Evolutionary conservation across 495 filamentous ascomycete genomes (phyloP).

Genomic region (Penicillium argentinense): DNA sequence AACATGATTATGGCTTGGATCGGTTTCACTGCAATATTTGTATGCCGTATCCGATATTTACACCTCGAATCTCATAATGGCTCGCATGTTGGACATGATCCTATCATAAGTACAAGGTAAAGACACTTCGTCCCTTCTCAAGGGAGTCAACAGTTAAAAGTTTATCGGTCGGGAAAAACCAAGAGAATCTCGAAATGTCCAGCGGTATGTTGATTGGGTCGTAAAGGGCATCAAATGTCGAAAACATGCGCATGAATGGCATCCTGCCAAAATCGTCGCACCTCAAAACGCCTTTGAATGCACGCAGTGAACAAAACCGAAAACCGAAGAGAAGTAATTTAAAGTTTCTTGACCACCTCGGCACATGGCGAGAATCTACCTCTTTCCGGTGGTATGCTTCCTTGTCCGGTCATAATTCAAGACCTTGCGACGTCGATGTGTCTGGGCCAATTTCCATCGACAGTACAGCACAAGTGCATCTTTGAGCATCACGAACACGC

Average conservation of each 20-base stretch:
- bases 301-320: conserved; percentile 16
- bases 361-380: conserved; percentile 8
- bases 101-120: neutral
- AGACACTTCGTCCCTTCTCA: too few species aligned
- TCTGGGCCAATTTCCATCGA: conserved; percentile 70
- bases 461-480: conserved; percentile 74
- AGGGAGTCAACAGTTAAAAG: too few species aligned
- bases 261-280: conserved; percentile 9
- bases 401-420: conserved; percentile 59
- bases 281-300: conserved; percentile 26
- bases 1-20: too few species aligned
- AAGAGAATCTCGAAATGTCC: conserved; percentile 6
- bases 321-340: neutral
- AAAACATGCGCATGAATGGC: conserved; percentile 12
- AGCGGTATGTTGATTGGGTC: conserved; percentile 14
- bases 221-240: conserved; percentile 23
- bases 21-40: too few species aligned
- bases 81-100: too few species aligned
- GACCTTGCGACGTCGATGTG: conserved; percentile 64
- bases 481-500: conserved; percentile 73
- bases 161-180: neutral
- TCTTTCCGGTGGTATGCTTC: conserved; percentile 27
- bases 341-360: neutral
- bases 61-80: neutral
- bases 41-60: too few species aligned